phyloP scores from a whole-genome alignment of 2,329 filamentous ascomycete species.

The Sphaerulina vaccinii region DNA sequence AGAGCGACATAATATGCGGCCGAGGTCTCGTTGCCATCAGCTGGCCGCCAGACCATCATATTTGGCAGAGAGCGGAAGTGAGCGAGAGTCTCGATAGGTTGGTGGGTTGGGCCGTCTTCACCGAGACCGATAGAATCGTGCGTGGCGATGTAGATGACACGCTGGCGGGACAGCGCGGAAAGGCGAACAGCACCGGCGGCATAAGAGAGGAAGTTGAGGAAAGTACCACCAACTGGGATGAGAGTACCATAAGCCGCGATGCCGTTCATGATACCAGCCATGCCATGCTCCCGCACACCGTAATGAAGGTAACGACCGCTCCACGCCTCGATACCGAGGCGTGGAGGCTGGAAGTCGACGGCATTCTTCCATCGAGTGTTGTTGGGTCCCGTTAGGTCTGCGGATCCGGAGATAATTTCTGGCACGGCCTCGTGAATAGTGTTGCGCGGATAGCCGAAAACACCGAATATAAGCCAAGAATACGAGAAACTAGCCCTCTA shows the following conservation, averaged over 20 bases:
- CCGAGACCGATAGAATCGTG: conserved; percentile 99
- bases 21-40: conserved; percentile 96
- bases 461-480: no score
- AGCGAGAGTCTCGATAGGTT: conserved; percentile 96
- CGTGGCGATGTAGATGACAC: conserved; percentile 91
- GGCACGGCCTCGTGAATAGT: conserved; percentile 76
- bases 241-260: conserved; percentile 92
- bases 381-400: conserved; percentile 97
- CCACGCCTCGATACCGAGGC: conserved; percentile 82
- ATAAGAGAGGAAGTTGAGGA: conserved; percentile 99
- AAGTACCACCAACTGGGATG: conserved; percentile 91
- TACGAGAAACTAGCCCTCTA: no score
- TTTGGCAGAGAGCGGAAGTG: conserved; percentile 99
- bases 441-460: no score
- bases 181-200: conserved; percentile 93
- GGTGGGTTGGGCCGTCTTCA: conserved; percentile 97
- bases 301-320: conserved; percentile 88
- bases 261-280: conserved; percentile 94
- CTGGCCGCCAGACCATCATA: conserved; percentile 99
- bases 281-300: conserved; percentile 87
- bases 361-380: conserved; percentile 97
- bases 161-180: conserved; percentile 85
- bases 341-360: conserved; percentile 93
- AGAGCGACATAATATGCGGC: conserved; percentile 96
- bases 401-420: conserved; percentile 92